Evolutionary conservation across 129 eudicot genomes (phyloP).

Genomic region (Artemisia tridentata): DNA sequence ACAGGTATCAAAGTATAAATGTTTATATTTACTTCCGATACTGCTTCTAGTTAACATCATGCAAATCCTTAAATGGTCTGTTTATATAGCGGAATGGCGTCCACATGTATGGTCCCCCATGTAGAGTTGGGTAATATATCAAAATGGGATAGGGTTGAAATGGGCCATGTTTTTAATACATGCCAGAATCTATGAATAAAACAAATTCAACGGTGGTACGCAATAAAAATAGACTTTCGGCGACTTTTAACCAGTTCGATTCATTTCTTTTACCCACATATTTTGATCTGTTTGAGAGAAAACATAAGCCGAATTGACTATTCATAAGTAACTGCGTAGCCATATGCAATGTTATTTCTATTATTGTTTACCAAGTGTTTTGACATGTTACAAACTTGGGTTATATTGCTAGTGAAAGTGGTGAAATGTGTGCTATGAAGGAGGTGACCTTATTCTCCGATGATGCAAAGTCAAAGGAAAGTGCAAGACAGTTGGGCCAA

Average conservation of each 20-base stretch:
- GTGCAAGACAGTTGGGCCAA: constrained; percentile 90
- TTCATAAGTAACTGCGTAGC: no score
- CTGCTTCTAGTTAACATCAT: background rate
- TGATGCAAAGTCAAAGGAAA: constrained; percentile 89
- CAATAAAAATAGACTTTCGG: no score
- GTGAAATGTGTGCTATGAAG: constrained; percentile 99
- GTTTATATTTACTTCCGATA: background rate
- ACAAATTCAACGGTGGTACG: no score
- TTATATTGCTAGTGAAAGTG: constrained; percentile 64
- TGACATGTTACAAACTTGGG: constrained; percentile 16
- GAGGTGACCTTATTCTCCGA: constrained; percentile 92
- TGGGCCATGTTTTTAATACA: no score
- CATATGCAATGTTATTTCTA: background rate
- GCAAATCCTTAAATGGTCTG: background rate
- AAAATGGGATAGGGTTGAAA: background rate
- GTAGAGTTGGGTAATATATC: no score
- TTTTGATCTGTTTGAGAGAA: no score
- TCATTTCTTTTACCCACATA: no score
- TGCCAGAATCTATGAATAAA: no score
- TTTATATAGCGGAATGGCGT: background rate
- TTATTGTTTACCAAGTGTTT: constrained; percentile 5
- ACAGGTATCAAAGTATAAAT: constrained; percentile 46
- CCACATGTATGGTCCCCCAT: background rate
- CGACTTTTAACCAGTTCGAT: no score
- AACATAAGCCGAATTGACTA: no score